Evolutionary conservation across 2,329 filamentous ascomycete species (phyloP).

Genomic region (Cadophora sp.): DNA sequence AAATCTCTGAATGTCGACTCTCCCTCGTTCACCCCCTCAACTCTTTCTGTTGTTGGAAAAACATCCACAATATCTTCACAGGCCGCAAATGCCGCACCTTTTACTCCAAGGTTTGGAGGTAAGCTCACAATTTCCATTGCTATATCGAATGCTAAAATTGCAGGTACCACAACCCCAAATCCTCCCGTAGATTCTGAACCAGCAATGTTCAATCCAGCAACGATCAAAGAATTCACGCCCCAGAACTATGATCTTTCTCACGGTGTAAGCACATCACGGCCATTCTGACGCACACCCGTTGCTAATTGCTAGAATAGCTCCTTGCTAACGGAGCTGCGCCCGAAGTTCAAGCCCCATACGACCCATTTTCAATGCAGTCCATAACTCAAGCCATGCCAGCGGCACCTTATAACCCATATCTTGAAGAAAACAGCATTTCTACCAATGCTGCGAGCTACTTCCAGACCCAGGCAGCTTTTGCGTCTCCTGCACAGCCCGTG

Average conservation of each 20-base stretch:
- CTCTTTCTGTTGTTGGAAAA: slow-evolving; percentile 59
- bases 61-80: slow-evolving; percentile 84
- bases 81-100: slow-evolving; percentile 86
- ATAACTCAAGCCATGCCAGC: slow-evolving; percentile 59
- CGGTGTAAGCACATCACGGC: slow-evolving; percentile 48
- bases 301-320: slow-evolving; percentile 44
- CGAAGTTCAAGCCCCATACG: slow-evolving; percentile 59
- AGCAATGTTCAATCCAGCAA: slow-evolving; percentile 60
- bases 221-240: slow-evolving; percentile 66
- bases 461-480: slow-evolving; percentile 60
- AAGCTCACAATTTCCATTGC: slow-evolving; percentile 21
- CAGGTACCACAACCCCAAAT: slow-evolving; percentile 46
- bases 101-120: slow-evolving; percentile 69
- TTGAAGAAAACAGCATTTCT: slow-evolving; percentile 68
- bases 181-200: slow-evolving; percentile 46
- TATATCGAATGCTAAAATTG: slow-evolving; percentile 3
- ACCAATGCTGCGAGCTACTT: slow-evolving; percentile 70
- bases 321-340: slow-evolving; percentile 56
- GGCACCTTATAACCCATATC: slow-evolving; percentile 76
- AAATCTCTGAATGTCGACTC: slow-evolving; percentile 94
- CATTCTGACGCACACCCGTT: neutral
- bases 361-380: slow-evolving; percentile 68
- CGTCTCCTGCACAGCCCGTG: slow-evolving; percentile 65
- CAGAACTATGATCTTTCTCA: slow-evolving; percentile 59
- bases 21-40: slow-evolving; percentile 85